Conservation (phyloP, 495 filamentous ascomycete genomes). For the Aspergillus saccharolyticus region DNA sequence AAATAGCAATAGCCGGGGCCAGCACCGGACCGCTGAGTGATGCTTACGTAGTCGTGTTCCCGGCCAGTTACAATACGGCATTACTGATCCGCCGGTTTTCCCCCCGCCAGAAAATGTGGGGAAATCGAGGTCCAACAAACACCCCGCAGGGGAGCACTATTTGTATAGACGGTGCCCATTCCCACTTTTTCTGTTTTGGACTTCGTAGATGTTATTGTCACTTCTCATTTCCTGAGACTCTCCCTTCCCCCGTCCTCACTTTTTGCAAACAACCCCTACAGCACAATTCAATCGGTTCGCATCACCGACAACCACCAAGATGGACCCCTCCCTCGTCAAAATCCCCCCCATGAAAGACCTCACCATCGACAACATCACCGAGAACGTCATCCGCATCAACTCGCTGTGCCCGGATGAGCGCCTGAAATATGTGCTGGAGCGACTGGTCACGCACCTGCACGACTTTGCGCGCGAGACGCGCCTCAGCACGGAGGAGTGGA, state of each 20-base stretch:
- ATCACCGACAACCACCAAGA: conserved; percentile 19
- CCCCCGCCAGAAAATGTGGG: conserved; percentile 1
- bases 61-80: no score
- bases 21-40: conserved; percentile 1
- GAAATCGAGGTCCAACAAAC: neutral
- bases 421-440: conserved; percentile 66
- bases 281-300: no score
- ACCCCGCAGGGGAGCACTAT: neutral
- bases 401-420: conserved; percentile 61
- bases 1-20: conserved; percentile 1
- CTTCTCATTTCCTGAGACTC: no score
- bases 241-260: no score
- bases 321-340: conserved; percentile 49
- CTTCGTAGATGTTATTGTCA: no score
- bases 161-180: neutral
- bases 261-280: no score
- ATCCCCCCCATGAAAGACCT: conserved; percentile 65
- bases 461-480: conserved; percentile 80
- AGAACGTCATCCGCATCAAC: conserved; percentile 69
- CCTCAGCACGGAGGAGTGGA: conserved; percentile 76
- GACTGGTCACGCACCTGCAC: conserved; percentile 74
- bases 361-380: conserved; percentile 79
- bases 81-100: no score
- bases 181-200: neutral
- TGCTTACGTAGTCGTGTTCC: conserved; percentile 7